Base-by-base conservation (phyloP, 306 rosid genomes). In the Hippophae gyantsensis region DNA sequence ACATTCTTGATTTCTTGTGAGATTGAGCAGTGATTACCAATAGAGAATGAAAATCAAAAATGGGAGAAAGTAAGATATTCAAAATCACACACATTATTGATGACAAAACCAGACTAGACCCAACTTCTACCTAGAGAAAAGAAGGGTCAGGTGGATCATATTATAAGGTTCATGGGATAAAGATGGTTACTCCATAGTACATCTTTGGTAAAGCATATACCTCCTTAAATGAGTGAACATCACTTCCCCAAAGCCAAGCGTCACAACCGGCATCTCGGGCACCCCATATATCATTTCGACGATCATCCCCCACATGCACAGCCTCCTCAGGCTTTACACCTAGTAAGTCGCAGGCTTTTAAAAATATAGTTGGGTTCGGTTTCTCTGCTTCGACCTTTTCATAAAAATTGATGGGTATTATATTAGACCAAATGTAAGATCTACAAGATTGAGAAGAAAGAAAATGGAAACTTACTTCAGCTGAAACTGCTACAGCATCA, bases 221-320 rank as follows among this genome's bases (percentile, higher is more conserved):
- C 98, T 92, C 93, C 69, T 67, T 80, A 61, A 92, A 92, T 73
- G 98, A 85, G 77, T 81, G 77, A 71, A 92, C 96, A 75, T 92
- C 98, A 62, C 86, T 87, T 70, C 98, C 98, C 96, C 98, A 92
- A 71, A 92, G 98, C 96, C 84, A 87, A 64, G 93, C 98, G 76
- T 92, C 98, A 68, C 98, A 92, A 48, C 98, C 98, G 11, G 98
- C 98, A 81, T 83, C 98, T 86, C 98, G 79, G 10, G 98, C 98
- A 57, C 98, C 98, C 98, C 98, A 92, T 70, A 92, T 44, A 58
- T 92, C 96, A 57, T 92, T 92, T 60, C 98, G 80, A 14, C 96
- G 92, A 73, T 92, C 96, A 69, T 87, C 98, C 56, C 98, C 98
- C 6, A 92, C 86, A 52, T 92, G 98, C 66, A 92, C 89, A 59